phyloP scores from a whole-genome alignment of 1,284 basidiomycete genomes.

The Ustilago crameri region DNA sequence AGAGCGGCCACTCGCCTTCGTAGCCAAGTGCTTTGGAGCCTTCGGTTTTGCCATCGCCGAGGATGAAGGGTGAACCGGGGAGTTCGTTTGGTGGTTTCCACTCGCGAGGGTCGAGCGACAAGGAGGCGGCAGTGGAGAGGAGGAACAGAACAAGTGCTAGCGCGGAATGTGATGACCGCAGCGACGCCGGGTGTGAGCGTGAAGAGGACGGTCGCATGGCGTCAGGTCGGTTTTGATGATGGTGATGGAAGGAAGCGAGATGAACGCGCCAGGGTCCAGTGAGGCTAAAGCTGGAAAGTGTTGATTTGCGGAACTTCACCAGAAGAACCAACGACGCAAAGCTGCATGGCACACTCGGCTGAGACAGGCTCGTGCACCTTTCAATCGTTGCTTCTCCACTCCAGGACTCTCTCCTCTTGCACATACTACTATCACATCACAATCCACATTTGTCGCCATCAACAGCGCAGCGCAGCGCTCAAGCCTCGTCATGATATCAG shows the following conservation, averaged over 20 bases:
- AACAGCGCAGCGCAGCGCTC: too few relatives aligned
- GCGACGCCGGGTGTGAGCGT: not conserved
- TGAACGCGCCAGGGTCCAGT: not conserved
- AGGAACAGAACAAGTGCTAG: constrained; percentile 33
- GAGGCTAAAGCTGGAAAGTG: not conserved
- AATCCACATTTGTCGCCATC: too few relatives aligned
- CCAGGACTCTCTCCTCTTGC: too few relatives aligned
- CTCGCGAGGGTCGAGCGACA: constrained; percentile 1
- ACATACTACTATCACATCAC: too few relatives aligned
- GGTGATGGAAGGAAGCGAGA: not conserved
- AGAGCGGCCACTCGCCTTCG: constrained; percentile 49
- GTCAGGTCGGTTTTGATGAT: constrained; percentile 5
- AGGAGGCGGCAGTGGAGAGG: constrained; percentile 8
- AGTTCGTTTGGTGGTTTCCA: constrained; percentile 42
- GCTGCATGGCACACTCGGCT: too few relatives aligned
- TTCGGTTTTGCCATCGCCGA: constrained; percentile 41
- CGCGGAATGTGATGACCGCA: constrained; percentile 15
- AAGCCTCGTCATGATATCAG: too few relatives aligned
- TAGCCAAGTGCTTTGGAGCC: constrained; percentile 43
- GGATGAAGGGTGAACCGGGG: constrained; percentile 25
- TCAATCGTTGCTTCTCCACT: too few relatives aligned
- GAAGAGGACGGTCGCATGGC: constrained; percentile 1
- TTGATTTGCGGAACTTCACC: not conserved
- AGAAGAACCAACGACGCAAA: too few relatives aligned
- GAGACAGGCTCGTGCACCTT: not conserved